Conservation (phyloP, 768 basidiomycete genomes). For the Hypholoma sublateritium region DNA sequence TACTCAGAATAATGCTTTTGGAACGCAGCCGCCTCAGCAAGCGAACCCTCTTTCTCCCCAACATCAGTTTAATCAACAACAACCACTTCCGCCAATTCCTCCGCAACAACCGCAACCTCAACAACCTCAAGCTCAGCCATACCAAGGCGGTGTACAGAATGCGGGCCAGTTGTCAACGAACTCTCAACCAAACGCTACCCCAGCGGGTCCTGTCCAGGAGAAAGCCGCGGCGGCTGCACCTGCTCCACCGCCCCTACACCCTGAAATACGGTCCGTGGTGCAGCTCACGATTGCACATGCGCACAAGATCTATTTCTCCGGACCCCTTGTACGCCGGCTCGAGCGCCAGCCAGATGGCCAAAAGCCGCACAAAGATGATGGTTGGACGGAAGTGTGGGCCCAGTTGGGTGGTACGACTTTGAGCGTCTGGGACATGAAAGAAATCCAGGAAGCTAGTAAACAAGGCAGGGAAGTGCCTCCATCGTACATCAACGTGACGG, state of each 20-base stretch:
- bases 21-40: slow-evolving; percentile 3
- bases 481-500: slow-evolving; percentile 83
- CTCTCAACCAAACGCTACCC: slow-evolving; percentile 1
- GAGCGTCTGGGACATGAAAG: slow-evolving; percentile 90
- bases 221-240: slow-evolving; percentile 3
- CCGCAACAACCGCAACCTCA: slow-evolving; percentile 20
- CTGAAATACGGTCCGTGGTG: slow-evolving; percentile 81
- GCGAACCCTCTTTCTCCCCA: slow-evolving; percentile 8
- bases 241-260: slow-evolving; percentile 54
- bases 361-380: slow-evolving; percentile 67
- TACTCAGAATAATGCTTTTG: slow-evolving; percentile 10
- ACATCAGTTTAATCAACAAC: slow-evolving; percentile 9
- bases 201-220: background rate
- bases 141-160: background rate
- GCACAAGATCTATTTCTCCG: slow-evolving; percentile 86
- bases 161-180: slow-evolving; percentile 1
- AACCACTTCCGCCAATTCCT: slow-evolving; percentile 3
- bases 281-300: slow-evolving; percentile 73
- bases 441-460: slow-evolving; percentile 81
- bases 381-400: slow-evolving; percentile 86
- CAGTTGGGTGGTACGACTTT: slow-evolving; percentile 88
- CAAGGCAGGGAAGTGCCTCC: slow-evolving; percentile 84
- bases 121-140: slow-evolving; percentile 9
- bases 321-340: slow-evolving; percentile 72
- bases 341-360: slow-evolving; percentile 81